Conservation (phyloP, 1,284 basidiomycete genomes). For the Puccinia coronata region DNA sequence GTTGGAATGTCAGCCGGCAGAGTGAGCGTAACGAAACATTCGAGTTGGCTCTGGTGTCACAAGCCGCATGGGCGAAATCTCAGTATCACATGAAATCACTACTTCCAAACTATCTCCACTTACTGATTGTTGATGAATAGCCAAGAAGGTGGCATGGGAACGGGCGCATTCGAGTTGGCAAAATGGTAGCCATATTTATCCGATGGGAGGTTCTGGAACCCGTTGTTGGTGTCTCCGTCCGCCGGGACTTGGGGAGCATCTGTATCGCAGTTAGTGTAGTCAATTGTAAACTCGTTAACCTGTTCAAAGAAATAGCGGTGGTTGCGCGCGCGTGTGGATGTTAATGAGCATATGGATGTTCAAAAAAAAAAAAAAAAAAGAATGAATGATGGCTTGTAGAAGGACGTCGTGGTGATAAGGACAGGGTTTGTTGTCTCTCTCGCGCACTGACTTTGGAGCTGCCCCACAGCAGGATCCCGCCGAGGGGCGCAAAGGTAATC, state of each 20-base stretch:
- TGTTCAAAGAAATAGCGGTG: too few relatives aligned
- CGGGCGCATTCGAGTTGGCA: conserved; percentile 51
- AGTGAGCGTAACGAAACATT: conserved; percentile 57
- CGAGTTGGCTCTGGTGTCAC: conserved; percentile 2
- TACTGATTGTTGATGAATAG: conserved; percentile 52
- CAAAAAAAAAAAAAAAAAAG: neutral
- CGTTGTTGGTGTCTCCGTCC: conserved; percentile 56
- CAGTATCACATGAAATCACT: too few relatives aligned
- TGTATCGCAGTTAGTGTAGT: conserved; percentile 87
- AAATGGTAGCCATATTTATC: conserved; percentile 70
- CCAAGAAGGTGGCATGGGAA: conserved; percentile 48
- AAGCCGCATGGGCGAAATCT: neutral
- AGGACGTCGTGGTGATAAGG: too few relatives aligned
- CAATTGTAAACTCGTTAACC: conserved; percentile 90
- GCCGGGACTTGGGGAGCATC: conserved; percentile 61
- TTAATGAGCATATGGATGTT: neutral
- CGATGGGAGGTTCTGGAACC: conserved; percentile 67
- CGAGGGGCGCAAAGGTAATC: conserved; percentile 92
- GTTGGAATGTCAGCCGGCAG: conserved; percentile 76
- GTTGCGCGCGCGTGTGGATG: neutral
- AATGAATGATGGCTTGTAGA: neutral
- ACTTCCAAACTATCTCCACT: conserved; percentile 43
- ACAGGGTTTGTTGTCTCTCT: neutral
- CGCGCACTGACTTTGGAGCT: conserved; percentile 65
- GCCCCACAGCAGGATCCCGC: conserved; percentile 74